Conservation (phyloP, 192 early-diverging fungal species). For the Ambispora gerdemannii region DNA sequence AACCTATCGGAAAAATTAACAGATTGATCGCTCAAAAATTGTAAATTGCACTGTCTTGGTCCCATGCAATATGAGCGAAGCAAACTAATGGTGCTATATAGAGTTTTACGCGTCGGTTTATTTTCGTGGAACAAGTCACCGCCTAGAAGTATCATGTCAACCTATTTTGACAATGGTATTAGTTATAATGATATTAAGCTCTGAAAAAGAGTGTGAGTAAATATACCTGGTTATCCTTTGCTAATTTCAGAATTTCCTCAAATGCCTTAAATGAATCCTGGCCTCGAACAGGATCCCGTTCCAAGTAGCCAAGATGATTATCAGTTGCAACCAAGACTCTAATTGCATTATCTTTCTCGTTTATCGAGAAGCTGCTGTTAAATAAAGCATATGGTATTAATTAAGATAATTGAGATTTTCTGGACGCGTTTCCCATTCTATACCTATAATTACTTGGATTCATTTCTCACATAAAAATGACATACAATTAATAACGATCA, state of each 20-base stretch:
- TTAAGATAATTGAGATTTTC: no score
- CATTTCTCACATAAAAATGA: no score
- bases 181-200: not conserved
- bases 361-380: no score
- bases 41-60: slow-evolving; percentile 59
- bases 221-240: slow-evolving; percentile 52
- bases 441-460: no score
- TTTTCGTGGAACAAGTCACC: slow-evolving; percentile 98
- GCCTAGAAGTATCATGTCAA: slow-evolving; percentile 89
- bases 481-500: no score
- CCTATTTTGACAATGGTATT: slow-evolving; percentile 36
- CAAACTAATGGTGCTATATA: slow-evolving; percentile 68
- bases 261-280: slow-evolving; percentile 85
- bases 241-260: slow-evolving; percentile 83
- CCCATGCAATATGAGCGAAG: slow-evolving; percentile 69
- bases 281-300: slow-evolving; percentile 82
- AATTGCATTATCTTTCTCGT: not conserved
- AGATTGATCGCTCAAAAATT: slow-evolving; percentile 74
- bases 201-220: not conserved
- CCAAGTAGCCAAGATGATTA: slow-evolving; percentile 91
- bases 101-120: slow-evolving; percentile 75
- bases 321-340: slow-evolving; percentile 85
- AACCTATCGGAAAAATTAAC: slow-evolving; percentile 66
- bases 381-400: no score
- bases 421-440: no score